Percentiles rank a stretch among this genome's conserved stretches.
phyloP scores from a whole-genome alignment of 352 stramenopile species.

The Phytophthora sp. region DNA sequence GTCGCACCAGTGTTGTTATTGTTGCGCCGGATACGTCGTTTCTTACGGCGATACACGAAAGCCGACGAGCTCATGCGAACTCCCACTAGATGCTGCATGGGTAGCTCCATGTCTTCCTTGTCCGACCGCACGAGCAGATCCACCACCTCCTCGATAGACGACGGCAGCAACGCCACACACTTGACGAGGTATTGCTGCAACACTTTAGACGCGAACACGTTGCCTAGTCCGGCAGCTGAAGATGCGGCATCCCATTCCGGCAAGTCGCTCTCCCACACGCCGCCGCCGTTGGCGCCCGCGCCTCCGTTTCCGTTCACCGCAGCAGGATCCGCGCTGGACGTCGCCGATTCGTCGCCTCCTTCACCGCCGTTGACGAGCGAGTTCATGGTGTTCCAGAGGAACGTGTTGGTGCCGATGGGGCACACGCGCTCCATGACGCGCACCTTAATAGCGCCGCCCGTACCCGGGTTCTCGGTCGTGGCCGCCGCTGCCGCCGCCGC shows the following conservation, averaged over 20 bases:
- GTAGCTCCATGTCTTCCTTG: conserved; percentile 66
- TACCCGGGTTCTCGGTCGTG: conserved; percentile 24
- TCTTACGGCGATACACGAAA: conserved; percentile 61
- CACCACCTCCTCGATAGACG: conserved; percentile 70
- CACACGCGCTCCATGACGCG: conserved; percentile 68
- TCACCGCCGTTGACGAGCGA: conserved; percentile 35
- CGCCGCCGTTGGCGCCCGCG: conserved; percentile 9
- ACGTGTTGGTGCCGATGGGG: conserved; percentile 62
- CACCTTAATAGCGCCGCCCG: conserved; percentile 30
- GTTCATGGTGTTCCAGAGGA: conserved; percentile 72
- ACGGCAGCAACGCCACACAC: conserved; percentile 60
- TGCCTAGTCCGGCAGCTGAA: conserved; percentile 32
- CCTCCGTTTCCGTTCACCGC: conserved; percentile 12
- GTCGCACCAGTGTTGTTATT: conserved; percentile 24
- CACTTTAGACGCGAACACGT: conserved; percentile 60
- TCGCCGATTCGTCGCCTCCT: conserved; percentile 15
- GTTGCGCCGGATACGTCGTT: conserved; percentile 38
- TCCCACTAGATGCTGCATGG: conserved; percentile 77
- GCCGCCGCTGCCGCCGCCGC: conserved; percentile 22
- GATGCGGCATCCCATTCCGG: conserved; percentile 42
- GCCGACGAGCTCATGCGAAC: conserved; percentile 59
- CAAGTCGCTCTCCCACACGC: conserved; percentile 31
- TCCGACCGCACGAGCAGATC: conserved; percentile 71
- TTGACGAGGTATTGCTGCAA: conserved; percentile 83
- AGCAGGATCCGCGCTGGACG: conserved; percentile 13